phyloP scores from a whole-genome alignment of 1,284 basidiomycete genomes.

The Microbotryum saponariae region DNA sequence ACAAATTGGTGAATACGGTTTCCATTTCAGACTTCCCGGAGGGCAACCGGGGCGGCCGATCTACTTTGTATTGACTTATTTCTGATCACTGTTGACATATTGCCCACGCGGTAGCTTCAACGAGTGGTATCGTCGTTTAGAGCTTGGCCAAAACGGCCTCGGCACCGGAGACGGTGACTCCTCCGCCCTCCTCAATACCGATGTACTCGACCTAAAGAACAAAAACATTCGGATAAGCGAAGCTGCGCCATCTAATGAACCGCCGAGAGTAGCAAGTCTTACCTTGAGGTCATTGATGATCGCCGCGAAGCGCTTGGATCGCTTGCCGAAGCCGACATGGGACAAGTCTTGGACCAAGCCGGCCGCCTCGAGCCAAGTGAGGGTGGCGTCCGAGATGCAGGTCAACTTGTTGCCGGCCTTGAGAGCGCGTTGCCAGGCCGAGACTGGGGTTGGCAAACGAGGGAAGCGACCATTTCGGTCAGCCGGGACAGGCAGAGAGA shows the following conservation, averaged over 20 bases:
- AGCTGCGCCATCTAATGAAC: background rate
- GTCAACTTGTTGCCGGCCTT: constrained; percentile 59
- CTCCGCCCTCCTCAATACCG: constrained; percentile 46
- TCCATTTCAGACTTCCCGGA: too few relatives aligned
- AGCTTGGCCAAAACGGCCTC: constrained; percentile 57
- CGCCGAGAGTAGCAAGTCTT: constrained; percentile 3
- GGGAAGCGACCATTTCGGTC: background rate
- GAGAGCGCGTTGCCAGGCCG: constrained; percentile 58
- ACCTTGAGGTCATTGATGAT: constrained; percentile 60
- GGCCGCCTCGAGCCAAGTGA: constrained; percentile 57
- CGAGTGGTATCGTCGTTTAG: constrained; percentile 33
- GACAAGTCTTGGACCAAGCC: constrained; percentile 59
- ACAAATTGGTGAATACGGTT: too few relatives aligned
- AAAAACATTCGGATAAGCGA: constrained; percentile 40
- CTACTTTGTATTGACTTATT: too few relatives aligned
- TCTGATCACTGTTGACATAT: too few relatives aligned
- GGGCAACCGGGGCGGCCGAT: too few relatives aligned
- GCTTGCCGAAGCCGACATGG: constrained; percentile 51
- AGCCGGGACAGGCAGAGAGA: background rate
- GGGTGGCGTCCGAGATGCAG: constrained; percentile 59
- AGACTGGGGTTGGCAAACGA: constrained; percentile 1
- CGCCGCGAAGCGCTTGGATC: constrained; percentile 62
- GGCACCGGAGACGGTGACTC: constrained; percentile 57
- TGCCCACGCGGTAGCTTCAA: too few relatives aligned
- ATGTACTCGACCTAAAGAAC: constrained; percentile 57